Evolutionary conservation across 1,139 yeast genomes (phyloP).

Genomic region (Taphrina pruni): DNA sequence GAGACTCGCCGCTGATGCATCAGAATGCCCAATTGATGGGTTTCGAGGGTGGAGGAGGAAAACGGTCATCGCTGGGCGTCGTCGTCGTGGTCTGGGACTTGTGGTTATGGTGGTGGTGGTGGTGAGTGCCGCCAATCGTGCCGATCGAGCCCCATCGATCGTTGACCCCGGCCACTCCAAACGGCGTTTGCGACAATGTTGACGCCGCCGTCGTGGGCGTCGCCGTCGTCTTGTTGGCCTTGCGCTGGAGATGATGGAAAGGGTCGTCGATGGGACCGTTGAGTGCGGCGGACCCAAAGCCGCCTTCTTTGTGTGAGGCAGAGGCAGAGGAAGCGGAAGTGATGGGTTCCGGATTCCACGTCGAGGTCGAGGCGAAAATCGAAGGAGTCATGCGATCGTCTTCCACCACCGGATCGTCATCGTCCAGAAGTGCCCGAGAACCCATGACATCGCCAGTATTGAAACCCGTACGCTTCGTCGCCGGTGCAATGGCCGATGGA

Average conservation of each 20-base stretch:
- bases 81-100: conserved; percentile 1
- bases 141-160: conserved; percentile 27
- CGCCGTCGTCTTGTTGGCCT: neutral
- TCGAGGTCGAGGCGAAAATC: neutral
- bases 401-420: conserved; percentile 43
- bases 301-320: conserved; percentile 1
- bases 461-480: conserved; percentile 30
- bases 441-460: conserved; percentile 45
- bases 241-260: conserved; percentile 15
- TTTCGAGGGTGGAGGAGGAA: conserved; percentile 21
- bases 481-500: conserved; percentile 39
- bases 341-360: conserved; percentile 2
- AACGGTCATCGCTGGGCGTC: conserved; percentile 9
- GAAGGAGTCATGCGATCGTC: conserved; percentile 3
- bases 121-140: conserved; percentile 1
- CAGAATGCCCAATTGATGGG: conserved; percentile 30
- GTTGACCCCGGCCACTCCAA: neutral
- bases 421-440: conserved; percentile 45
- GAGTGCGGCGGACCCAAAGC: conserved; percentile 16
- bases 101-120: neutral
- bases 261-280: conserved; percentile 26
- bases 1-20: neutral
- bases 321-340: too few relatives aligned
- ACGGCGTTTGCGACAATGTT: neutral
- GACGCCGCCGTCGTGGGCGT: neutral